Conservation (phyloP, 2,329 filamentous ascomycete species). For the Pseudogymnoascus sp. region DNA sequence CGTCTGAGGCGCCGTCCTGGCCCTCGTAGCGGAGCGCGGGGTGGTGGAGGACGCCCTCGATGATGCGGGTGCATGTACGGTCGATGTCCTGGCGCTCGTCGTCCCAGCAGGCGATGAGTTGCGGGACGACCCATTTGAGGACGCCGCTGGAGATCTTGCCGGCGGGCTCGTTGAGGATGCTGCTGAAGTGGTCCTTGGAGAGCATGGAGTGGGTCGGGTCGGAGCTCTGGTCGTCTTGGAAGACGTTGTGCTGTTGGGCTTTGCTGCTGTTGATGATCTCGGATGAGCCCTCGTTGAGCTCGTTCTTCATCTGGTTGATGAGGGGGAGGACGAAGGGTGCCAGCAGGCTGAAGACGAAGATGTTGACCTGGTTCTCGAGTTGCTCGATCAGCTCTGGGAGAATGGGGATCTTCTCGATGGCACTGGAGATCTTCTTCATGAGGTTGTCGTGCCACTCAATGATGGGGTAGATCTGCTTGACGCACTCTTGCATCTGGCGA, state of each 20-base stretch:
- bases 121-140: constrained; percentile 78
- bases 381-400: constrained; percentile 79
- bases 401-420: constrained; percentile 77
- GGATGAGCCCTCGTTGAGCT: constrained; percentile 75
- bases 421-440: constrained; percentile 67
- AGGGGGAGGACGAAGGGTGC: constrained; percentile 82
- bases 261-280: constrained; percentile 82
- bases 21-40: constrained; percentile 67
- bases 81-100: constrained; percentile 62
- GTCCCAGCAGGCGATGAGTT: constrained; percentile 83
- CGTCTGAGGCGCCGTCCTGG: constrained; percentile 61
- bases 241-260: constrained; percentile 79
- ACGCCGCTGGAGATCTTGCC: constrained; percentile 73
- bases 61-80: constrained; percentile 64
- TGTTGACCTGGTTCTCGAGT: constrained; percentile 74
- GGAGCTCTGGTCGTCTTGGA: constrained; percentile 63
- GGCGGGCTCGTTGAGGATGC: constrained; percentile 75
- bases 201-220: constrained; percentile 95
- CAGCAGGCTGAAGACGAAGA: constrained; percentile 87
- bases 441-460: constrained; percentile 87
- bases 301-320: constrained; percentile 76
- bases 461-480: constrained; percentile 75
- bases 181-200: constrained; percentile 82
- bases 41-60: constrained; percentile 78
- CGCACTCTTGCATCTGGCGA: constrained; percentile 62